Percentiles rank a stretch among this genome's conserved stretches.
These are phyloP conservation scores for Fabrea salina DNA, from an alignment of 169 alveolate genomes.

Conservation along the genomic window DNA sequence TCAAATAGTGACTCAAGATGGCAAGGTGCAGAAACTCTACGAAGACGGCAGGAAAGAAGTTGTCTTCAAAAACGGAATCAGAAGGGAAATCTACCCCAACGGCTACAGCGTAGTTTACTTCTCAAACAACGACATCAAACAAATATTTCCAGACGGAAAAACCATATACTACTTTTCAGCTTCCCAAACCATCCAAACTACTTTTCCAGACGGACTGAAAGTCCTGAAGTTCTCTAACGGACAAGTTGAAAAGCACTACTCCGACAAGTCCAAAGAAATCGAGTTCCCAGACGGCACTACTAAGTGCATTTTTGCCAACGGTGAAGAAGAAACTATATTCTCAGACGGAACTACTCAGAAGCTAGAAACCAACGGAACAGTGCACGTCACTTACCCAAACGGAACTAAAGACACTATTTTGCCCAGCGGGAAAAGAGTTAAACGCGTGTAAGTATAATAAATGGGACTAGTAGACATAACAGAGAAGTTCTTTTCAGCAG, in stretches of 20 bases:
- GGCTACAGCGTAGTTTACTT: slow-evolving; percentile 66
- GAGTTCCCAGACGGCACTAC: slow-evolving; percentile 33
- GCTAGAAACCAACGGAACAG: slow-evolving; percentile 59
- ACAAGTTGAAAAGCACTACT: slow-evolving; percentile 72
- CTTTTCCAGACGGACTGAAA: slow-evolving; percentile 66
- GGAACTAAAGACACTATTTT: slow-evolving; percentile 55
- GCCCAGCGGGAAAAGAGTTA: slow-evolving; percentile 61
- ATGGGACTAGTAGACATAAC: slow-evolving; percentile 15
- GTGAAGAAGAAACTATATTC: slow-evolving; percentile 72
- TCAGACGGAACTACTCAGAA: slow-evolving; percentile 70
- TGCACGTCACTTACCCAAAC: slow-evolving; percentile 58
- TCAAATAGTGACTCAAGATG: slow-evolving; percentile 35
- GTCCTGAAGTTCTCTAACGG: slow-evolving; percentile 67
- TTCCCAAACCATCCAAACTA: slow-evolving; percentile 65
- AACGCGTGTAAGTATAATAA: too few species aligned
- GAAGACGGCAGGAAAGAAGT: slow-evolving; percentile 44
- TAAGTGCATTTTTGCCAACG: slow-evolving; percentile 67
- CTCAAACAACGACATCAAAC: slow-evolving; percentile 66
- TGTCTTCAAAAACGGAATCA: slow-evolving; percentile 34
- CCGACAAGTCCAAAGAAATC: slow-evolving; percentile 72
- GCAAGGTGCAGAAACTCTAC: slow-evolving; percentile 32
- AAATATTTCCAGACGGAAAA: slow-evolving; percentile 67
- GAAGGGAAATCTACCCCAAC: slow-evolving; percentile 49
- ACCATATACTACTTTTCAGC: slow-evolving; percentile 65
- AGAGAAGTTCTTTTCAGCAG: background rate